A percentile compares a stretch with the other conserved stretches of the same genome.
These are phyloP conservation scores for Penicillium antarcticum DNA, from an alignment of 495 filamentous ascomycete species.

Conservation along the genomic window DNA sequence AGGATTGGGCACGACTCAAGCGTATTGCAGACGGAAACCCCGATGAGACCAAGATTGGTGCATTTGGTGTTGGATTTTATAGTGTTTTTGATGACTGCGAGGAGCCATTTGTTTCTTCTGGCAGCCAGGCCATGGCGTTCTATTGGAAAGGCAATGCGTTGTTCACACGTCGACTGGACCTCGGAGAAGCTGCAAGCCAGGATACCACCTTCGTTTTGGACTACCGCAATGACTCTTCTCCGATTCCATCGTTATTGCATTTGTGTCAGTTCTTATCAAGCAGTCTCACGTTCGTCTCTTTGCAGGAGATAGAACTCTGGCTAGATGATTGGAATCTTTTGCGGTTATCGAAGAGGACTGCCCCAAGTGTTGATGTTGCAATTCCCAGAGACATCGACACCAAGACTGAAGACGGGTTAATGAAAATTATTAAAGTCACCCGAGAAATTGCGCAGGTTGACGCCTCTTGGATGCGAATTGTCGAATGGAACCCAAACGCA, in stretches of 20 bases:
- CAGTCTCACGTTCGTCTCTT: conserved; percentile 90
- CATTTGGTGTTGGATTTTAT: conserved; percentile 98
- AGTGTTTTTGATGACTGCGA: conserved; percentile 98
- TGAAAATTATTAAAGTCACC: conserved; percentile 73
- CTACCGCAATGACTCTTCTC: conserved; percentile 81
- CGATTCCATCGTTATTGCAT: conserved; percentile 77
- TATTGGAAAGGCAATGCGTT: conserved; percentile 97
- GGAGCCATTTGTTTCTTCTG: conserved; percentile 92
- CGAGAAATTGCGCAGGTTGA: conserved; percentile 85
- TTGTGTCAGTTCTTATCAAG: conserved; percentile 90
- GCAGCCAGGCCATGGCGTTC: conserved; percentile 90
- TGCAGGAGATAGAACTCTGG: conserved; percentile 84
- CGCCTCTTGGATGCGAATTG: conserved; percentile 83
- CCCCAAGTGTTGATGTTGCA: conserved; percentile 65
- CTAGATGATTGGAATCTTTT: conserved; percentile 84
- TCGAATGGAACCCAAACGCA: conserved; percentile 73
- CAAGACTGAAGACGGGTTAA: conserved; percentile 75
- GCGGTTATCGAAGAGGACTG: conserved; percentile 74
- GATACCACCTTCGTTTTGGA: conserved; percentile 91
- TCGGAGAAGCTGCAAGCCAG: conserved; percentile 59
- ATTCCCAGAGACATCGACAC: conserved; percentile 80
- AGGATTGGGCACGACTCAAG: conserved; percentile 91
- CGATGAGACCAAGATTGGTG: conserved; percentile 97
- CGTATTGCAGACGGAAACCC: conserved; percentile 98
- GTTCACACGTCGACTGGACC: conserved; percentile 76